Conservation (phyloP, 306 rosid genomes). For the Aeschynomene evenia region DNA sequence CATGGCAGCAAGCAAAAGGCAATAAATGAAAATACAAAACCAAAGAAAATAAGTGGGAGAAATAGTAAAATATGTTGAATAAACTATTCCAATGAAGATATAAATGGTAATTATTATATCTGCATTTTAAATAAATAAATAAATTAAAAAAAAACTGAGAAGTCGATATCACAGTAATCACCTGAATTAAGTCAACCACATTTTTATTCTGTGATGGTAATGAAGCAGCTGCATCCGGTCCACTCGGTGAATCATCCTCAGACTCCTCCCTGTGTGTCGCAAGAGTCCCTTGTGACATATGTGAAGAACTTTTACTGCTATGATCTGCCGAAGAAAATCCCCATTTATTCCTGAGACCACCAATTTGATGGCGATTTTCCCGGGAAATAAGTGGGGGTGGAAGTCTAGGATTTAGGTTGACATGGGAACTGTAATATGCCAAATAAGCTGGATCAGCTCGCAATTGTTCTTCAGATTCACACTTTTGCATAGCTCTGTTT, state of each 20-base stretch:
- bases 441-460: constrained; percentile 58
- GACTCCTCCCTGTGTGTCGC: constrained; percentile 68
- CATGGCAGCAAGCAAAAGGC: constrained; percentile 11
- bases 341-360: constrained; percentile 49
- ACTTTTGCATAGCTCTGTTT: constrained; percentile 39
- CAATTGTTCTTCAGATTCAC: constrained; percentile 51
- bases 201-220: constrained; percentile 39
- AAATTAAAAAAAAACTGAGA: constrained; percentile 14
- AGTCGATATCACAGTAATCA: constrained; percentile 26
- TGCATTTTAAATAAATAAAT: background rate
- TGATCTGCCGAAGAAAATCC: constrained; percentile 52
- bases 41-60: background rate
- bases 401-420: constrained; percentile 68
- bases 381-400: constrained; percentile 61
- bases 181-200: constrained; percentile 59
- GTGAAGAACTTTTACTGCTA: constrained; percentile 45
- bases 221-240: constrained; percentile 39
- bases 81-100: background rate
- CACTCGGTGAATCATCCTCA: constrained; percentile 61
- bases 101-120: background rate
- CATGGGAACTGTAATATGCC: constrained; percentile 52
- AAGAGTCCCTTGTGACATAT: constrained; percentile 49
- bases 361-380: constrained; percentile 60
- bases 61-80: constrained; percentile 6
- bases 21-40: background rate